Base-by-base conservation (phyloP, 2,329 filamentous ascomycete species). In the Fonsecaea nubica region DNA sequence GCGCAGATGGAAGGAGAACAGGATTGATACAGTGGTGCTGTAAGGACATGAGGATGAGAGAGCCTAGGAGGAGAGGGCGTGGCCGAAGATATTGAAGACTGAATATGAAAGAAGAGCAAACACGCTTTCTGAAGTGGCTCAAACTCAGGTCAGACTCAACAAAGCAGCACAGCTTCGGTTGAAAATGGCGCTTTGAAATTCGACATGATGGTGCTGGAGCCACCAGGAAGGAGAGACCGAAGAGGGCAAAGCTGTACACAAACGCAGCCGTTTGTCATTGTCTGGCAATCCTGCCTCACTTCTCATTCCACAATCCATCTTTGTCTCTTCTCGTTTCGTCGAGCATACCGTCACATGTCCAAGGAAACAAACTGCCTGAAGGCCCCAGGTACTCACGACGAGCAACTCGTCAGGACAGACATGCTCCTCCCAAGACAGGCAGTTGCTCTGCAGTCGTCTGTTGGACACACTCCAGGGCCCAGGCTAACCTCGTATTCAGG, bases 181-280 rank as follows among this genome's bases (percentile, higher is more conserved):
- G 18, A 25, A 10, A 30, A 12, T 7, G 10, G 21, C 40, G 21
- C 45, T 50, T 7, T 50, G n/a, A 13, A 13, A 3, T 40, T 12
- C 21, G 45, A 50, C 25, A 50, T 50, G 8, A 9, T 25, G 45
- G 21, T 38, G 9, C 4, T 18, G n/a, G 45, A 18, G 40, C 45
- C 45, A 50, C 9, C 45, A 50, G 45, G 45, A 50, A 50, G 45
- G 45, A 50, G 45, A 50, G 45, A 50, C 45, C 25, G 45, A 48
- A n/a, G 45, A 50, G 5, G 9, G 45, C 9, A 10, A 50, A 30
- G 45, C 18, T 18, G 25, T 50, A 30, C 4, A 25, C 18, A 25
- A 30, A 10, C 18, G 8, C 21, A 5, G 21, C 8, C 21, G 12
- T 10, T 50, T 18, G 15, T 30, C 45, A 30, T 50, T 25, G 21